Base-by-base conservation (phyloP, 768 basidiomycete genomes). In the Rhizopogon rudus region DNA sequence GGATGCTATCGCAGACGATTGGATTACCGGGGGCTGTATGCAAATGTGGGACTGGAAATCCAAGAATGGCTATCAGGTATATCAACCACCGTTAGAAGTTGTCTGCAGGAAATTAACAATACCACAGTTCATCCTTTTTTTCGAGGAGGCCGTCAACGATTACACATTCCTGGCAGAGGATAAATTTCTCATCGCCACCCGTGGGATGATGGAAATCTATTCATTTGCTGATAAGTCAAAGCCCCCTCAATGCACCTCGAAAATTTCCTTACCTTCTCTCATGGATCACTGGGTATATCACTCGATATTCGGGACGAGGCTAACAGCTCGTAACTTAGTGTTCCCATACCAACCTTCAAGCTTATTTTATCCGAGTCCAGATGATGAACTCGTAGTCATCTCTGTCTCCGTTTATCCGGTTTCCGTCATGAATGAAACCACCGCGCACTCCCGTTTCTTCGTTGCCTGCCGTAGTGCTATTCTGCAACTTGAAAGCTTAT, bases 41-140 rank as follows among this genome's bases (percentile, higher is more conserved):
- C 74, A 79, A 61, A 76, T 81, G 25, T 81, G 77, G 76, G 78
- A 79, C 55, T 81, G 79, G 80, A 70, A 71, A 28, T 57, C 31
- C 5, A 69, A 55, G 70, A 67, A 13, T 69, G 74, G 10, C 60
- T 70, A 40, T 63, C 65, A 56, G 55, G 80, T 79, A 55, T 17
- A 77, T 68, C 13, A 25, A 45, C 55, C 39, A 35, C 16, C 53
- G 39, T 53, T 51, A 51, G 45, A 40, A 29, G 25, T 9, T 42
- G 51, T 45, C 29, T 9, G 16, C 44, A n/a, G n/a, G 5, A 45
- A 45, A 45, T 6, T n/a, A 9, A 22, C 33, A 4, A 29, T 51
- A 37, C 44, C 44, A 14, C 50, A 81, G 79, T 79, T 75, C 56
- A 62, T 66, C 9, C 66, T 81, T 66, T 64, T 67, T n/a, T 70